Evolutionary conservation across 352 stramenopile species (phyloP), one percentile per base, ranked within the genome.

Genomic region (Nothophytophthora sp.): DNA sequence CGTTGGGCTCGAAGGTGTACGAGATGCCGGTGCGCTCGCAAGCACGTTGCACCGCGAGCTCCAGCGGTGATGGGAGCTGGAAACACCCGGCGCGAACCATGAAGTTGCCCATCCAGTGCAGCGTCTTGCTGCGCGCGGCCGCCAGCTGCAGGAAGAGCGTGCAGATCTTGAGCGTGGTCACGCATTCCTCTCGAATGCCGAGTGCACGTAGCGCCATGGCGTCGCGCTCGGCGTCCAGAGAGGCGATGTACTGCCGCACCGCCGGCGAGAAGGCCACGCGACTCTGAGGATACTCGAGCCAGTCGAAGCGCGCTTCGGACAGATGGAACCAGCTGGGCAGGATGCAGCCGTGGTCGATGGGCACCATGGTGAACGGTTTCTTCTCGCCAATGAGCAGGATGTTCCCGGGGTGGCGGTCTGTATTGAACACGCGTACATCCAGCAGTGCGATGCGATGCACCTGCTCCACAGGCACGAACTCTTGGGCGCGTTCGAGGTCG

Each of bases 401-500:
- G 42, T 90, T 93, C 30, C 86, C 86, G 6, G 81, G 70, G 40
- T 96, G 85, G 9, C 87, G 81, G 50, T 96, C 86, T 15, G 78
- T 91, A 49, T 96, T 96, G 62, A 93, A 92, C 24, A 95, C 63
- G 2, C 87, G 78, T 12, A 94, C 51, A 25, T 96, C 86, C 12
- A 96, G 55, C 16, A 96, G 38, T 0, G 72, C 87, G 37, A 96
- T 94, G 39, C 75, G 75, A 22, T 96, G 86, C 16, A 96, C 79
- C 36, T 96, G 81, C 6, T 88, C 78, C 1, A 88, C 75, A 0
- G 76, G 64, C 1, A 86, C 76, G 32, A 92, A 92, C 36, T 68
- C 63, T n/a, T 59, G 55, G 1, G 81, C 79, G 44, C 84, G 83
- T 2, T 55, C 45, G 4, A 83, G 59, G 13, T 90, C 67, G 19